Percentiles rank a stretch among this genome's conserved stretches.
phyloP scores from a whole-genome alignment of 176 grass and related monocot genomes.

The Bonia amplexicaulis region DNA sequence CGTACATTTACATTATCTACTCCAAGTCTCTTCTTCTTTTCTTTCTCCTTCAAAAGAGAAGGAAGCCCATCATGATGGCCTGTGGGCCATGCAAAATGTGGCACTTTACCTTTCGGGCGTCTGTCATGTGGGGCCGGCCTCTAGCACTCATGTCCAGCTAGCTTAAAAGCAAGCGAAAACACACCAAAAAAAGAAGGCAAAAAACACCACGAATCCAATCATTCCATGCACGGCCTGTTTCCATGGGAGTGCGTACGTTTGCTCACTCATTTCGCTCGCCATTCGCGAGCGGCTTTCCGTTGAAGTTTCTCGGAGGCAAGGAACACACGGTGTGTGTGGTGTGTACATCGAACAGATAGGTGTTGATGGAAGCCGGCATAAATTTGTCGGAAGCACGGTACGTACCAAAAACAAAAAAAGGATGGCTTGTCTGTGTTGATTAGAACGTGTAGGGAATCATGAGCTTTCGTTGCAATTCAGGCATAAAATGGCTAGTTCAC shows the following conservation, averaged over 20 bases:
- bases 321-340: neutral
- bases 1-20: constrained; percentile 1
- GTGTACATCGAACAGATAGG: neutral
- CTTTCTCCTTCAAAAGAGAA: too few relatives aligned
- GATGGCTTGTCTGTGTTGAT: neutral
- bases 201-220: neutral
- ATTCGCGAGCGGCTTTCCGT: constrained; percentile 4
- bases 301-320: neutral
- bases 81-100: neutral
- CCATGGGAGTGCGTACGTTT: neutral
- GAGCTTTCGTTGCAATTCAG: neutral
- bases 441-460: neutral
- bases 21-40: neutral
- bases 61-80: neutral
- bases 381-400: neutral
- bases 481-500: neutral
- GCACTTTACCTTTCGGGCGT: constrained; percentile 13
- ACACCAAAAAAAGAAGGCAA: neutral
- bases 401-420: neutral
- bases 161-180: neutral
- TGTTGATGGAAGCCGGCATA: neutral
- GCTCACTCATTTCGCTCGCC: constrained; percentile 15
- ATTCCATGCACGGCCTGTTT: constrained; percentile 8
- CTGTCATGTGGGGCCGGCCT: neutral
- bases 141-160: constrained; percentile 3